These are phyloP conservation scores for Avicennia marina DNA, from an alignment of 257 asterid genomes.

Conservation along the genomic window DNA sequence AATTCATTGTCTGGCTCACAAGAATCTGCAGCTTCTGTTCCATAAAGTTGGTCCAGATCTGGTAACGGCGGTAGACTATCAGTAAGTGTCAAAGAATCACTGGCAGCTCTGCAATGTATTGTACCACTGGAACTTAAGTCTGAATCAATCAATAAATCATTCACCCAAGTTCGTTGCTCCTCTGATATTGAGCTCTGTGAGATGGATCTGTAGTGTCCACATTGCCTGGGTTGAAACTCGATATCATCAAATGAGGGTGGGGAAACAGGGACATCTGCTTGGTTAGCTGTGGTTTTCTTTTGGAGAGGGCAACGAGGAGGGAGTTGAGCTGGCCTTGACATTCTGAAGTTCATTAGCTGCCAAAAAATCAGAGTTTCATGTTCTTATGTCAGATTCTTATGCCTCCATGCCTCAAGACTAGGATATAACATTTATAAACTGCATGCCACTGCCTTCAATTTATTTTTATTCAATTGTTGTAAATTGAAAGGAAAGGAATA, in stretches of 20 bases:
- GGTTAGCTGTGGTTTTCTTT: constrained; percentile 37
- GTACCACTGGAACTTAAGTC: constrained; percentile 34
- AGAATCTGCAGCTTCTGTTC: constrained; percentile 29
- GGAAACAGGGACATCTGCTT: constrained; percentile 18
- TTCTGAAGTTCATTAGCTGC: too few species aligned
- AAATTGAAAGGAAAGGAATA: background rate
- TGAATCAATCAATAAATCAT: constrained; percentile 57
- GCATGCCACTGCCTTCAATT: background rate
- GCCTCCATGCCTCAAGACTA: constrained; percentile 14
- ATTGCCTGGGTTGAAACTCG: constrained; percentile 20
- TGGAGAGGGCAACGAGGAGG: constrained; percentile 92
- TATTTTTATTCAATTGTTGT: background rate
- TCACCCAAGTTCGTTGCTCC: constrained; percentile 69
- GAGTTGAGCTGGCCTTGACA: constrained; percentile 77
- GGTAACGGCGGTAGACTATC: constrained; percentile 32
- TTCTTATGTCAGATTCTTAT: constrained; percentile 20
- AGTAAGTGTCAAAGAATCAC: constrained; percentile 58
- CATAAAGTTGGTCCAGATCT: constrained; percentile 29
- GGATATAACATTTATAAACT: constrained; percentile 11
- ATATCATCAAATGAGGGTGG: constrained; percentile 26
- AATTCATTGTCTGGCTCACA: constrained; percentile 39
- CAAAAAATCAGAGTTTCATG: constrained; percentile 15
- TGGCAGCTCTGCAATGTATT: constrained; percentile 48
- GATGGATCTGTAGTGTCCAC: constrained; percentile 32
- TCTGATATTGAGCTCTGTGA: constrained; percentile 46